Evolutionary conservation across 164 flowering plant species (phyloP).

Genomic region (Aristolochia contorta): DNA sequence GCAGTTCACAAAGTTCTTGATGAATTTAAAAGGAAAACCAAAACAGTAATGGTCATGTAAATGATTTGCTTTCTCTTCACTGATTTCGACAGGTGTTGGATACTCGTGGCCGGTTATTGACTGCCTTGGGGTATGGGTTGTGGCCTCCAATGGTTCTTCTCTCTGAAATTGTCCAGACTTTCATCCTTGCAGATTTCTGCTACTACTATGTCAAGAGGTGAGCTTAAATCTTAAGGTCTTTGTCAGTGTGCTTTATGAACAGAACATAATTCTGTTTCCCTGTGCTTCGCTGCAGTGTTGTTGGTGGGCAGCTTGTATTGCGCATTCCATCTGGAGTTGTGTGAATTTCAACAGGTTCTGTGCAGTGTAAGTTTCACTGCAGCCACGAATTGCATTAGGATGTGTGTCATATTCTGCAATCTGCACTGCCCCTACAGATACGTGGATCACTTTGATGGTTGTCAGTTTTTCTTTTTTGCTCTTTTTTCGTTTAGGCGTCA

Average conservation of each 20-base stretch:
- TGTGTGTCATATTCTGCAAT: background rate
- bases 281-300: slow-evolving; percentile 20
- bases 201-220: slow-evolving; percentile 42
- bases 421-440: no score
- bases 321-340: slow-evolving; percentile 49
- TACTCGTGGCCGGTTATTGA: slow-evolving; percentile 31
- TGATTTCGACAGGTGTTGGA: slow-evolving; percentile 28
- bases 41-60: background rate
- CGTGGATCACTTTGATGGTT: no score
- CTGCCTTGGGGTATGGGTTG: slow-evolving; percentile 39
- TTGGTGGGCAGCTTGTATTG: slow-evolving; percentile 46
- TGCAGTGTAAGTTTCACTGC: background rate
- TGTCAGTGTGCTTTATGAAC: no score
- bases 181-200: slow-evolving; percentile 39
- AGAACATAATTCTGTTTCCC: background rate
- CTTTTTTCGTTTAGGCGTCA: no score
- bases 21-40: no score
- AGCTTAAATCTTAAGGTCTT: background rate
- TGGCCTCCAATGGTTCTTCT: slow-evolving; percentile 51
- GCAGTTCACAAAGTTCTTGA: no score
- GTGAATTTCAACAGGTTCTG: slow-evolving; percentile 10
- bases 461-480: no score
- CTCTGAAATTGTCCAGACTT: slow-evolving; percentile 39
- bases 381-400: background rate
- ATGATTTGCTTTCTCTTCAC: background rate